Evolutionary conservation across 148 eudicot species (phyloP), one percentile per base, ranked within the genome.

Genomic region (Vaccinium vitisidaea): DNA sequence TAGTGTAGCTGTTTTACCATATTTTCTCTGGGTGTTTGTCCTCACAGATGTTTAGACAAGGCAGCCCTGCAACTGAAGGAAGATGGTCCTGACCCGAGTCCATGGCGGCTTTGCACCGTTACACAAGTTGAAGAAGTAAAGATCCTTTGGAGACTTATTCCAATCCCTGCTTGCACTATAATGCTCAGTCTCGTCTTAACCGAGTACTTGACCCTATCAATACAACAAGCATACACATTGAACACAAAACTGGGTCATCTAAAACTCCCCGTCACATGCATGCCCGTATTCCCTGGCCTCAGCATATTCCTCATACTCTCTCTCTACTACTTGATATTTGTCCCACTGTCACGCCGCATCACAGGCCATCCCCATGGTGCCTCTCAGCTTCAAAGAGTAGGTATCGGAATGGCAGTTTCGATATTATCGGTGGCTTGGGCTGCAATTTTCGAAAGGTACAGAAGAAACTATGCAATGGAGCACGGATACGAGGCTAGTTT

Each of bases 71-170:
- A 90, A 79, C 90, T 92, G 53, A 92, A 89, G 81, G 97, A 95
- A 87, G 98, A 95, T 77, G 89, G 86, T 2, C 43, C 81, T 14
- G 79, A 91, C 83, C 92, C 88, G 27, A 93, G 89, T 75, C 93
- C 95, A 10, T 95, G 98, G 98, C 88, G 87, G 78, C 93, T 95
- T 19, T 95, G 97, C 88, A 94, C 98, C 2, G 97, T 95, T 32
- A 95, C 98, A 15, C 98, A 95, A 92, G 98, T 95, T 23, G 98
- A 95, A 86, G 98, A 95, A 89, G 93, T 94, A 1, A 95, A 95
- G 85, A 95, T 95, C 71, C 91, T 95, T 19, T 21, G 90, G 58
- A 94, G 90, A 84, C 90, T 95, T 56, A 16, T 95, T 54, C 97
- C 98, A 14, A 75, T 94, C 79, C 91, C 98, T 27, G 91, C 94